phyloP scores from a whole-genome alignment of 1,284 basidiomycete species.

The Apiotrichum brassicae region DNA sequence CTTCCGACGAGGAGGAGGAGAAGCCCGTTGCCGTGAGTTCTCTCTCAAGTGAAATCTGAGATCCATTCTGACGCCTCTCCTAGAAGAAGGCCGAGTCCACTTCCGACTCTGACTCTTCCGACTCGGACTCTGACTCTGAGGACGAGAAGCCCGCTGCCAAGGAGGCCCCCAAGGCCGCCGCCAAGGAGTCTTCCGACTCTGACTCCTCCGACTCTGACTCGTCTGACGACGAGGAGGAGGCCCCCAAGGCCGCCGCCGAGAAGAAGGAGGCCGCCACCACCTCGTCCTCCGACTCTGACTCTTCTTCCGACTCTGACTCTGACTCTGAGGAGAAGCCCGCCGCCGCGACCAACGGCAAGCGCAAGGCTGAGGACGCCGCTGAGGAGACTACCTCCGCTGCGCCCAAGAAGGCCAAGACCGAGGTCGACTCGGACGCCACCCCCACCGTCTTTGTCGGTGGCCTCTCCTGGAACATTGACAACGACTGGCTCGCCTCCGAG shows the following conservation, averaged over 20 bases:
- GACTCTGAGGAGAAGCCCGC: conserved; percentile 39
- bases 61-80: background rate
- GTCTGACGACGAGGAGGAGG: conserved; percentile 14
- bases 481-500: conserved; percentile 88
- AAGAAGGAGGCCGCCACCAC: background rate
- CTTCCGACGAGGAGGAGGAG: conserved; percentile 7
- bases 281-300: conserved; percentile 19
- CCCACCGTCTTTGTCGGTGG: conserved; percentile 86
- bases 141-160: conserved; percentile 25
- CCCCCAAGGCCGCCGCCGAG: conserved; percentile 23
- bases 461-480: conserved; percentile 95
- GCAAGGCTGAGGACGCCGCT: conserved; percentile 52
- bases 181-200: conserved; percentile 24
- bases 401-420: conserved; percentile 77
- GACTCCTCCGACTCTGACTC: conserved; percentile 21
- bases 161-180: conserved; percentile 5
- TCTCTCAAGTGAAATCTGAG: background rate
- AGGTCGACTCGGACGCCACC: conserved; percentile 67
- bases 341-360: conserved; percentile 29
- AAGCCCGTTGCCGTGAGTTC: conserved; percentile 11
- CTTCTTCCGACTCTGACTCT: conserved; percentile 12
- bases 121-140: conserved; percentile 24
- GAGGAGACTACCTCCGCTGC: conserved; percentile 49
- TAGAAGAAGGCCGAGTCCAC: conserved; percentile 2
- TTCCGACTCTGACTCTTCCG: conserved; percentile 18